phyloP scores from a whole-genome alignment of 768 basidiomycete genomes.

The Tylopilus cervinicoccineus region DNA sequence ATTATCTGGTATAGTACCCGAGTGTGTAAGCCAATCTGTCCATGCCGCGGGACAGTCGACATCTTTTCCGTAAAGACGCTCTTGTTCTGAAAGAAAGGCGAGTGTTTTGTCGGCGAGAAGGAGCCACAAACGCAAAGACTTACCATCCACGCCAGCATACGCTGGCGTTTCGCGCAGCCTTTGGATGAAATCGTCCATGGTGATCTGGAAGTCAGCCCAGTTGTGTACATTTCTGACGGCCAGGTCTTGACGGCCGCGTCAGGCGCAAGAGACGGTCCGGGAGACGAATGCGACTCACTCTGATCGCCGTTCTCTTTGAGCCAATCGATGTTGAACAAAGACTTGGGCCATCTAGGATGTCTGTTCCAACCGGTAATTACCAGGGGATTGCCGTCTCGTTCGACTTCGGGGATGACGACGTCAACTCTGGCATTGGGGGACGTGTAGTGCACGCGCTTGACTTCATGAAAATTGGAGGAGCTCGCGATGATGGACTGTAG shows the following conservation, averaged over 20 bases:
- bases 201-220: conserved; percentile 49
- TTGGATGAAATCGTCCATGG: conserved; percentile 50
- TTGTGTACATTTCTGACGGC: conserved; percentile 60
- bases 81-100: conserved; percentile 39
- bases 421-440: conserved; percentile 27
- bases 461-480: conserved; percentile 39
- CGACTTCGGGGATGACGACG: conserved; percentile 40
- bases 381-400: conserved; percentile 52
- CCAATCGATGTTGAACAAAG: conserved; percentile 55
- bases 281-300: conserved; percentile 12
- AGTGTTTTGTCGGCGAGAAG: neutral
- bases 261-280: neutral
- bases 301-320: conserved; percentile 36
- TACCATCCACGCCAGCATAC: conserved; percentile 40
- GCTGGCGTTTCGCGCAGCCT: conserved; percentile 34
- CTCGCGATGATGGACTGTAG: conserved; percentile 36
- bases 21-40: conserved; percentile 54
- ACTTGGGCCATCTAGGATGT: conserved; percentile 49
- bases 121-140: neutral
- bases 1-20: conserved; percentile 45
- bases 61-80: conserved; percentile 77
- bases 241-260: conserved; percentile 40
- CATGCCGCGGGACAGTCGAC: conserved; percentile 62
- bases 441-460: conserved; percentile 35
- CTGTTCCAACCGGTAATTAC: conserved; percentile 62